Evolutionary conservation across 2,329 filamentous ascomycete species (phyloP).

Genomic region (Aspergillus glaucus): DNA sequence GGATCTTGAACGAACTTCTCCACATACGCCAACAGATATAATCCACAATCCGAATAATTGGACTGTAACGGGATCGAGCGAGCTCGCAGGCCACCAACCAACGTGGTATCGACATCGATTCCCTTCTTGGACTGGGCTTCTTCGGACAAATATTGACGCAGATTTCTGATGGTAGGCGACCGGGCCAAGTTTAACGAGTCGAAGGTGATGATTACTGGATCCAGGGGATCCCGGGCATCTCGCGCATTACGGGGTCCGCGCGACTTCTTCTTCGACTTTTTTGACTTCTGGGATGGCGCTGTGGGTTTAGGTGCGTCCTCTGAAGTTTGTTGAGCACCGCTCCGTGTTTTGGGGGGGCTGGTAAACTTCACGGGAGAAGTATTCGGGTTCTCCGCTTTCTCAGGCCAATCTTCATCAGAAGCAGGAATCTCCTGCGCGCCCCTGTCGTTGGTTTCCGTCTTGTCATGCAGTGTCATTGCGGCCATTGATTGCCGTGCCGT

Average conservation of each 20-base stretch:
- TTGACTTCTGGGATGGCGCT: slow-evolving; percentile 8
- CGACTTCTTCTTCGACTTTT: slow-evolving; percentile 24
- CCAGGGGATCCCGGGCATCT: slow-evolving; percentile 42
- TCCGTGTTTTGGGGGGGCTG: slow-evolving; percentile 3
- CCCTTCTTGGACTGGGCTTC: slow-evolving; percentile 64
- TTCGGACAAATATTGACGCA: slow-evolving; percentile 70
- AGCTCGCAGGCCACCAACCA: slow-evolving; percentile 60
- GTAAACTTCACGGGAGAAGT: slow-evolving; percentile 12
- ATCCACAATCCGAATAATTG: slow-evolving; percentile 83
- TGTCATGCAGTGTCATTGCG: slow-evolving; percentile 24
- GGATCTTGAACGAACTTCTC: slow-evolving; percentile 74
- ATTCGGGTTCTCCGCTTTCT: slow-evolving; percentile 22
- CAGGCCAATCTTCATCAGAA: slow-evolving; percentile 23
- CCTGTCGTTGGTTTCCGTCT: slow-evolving; percentile 1
- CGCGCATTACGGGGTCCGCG: slow-evolving; percentile 17
- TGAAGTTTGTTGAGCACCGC: slow-evolving; percentile 2
- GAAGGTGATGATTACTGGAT: slow-evolving; percentile 73
- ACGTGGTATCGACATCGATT: slow-evolving; percentile 40
- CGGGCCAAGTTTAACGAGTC: slow-evolving; percentile 73
- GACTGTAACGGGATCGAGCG: slow-evolving; percentile 69
- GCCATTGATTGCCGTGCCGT: slow-evolving; percentile 18
- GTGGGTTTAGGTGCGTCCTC: slow-evolving; percentile 9
- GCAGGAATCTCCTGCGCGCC: slow-evolving; percentile 1
- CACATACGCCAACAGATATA: slow-evolving; percentile 80
- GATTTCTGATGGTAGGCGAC: slow-evolving; percentile 55